A percentile compares a stretch with the other conserved stretches of the same genome.
These are phyloP conservation scores for Byssoonygena ceratinophila DNA, from an alignment of 2,329 filamentous ascomycete genomes.

Conservation along the genomic window DNA sequence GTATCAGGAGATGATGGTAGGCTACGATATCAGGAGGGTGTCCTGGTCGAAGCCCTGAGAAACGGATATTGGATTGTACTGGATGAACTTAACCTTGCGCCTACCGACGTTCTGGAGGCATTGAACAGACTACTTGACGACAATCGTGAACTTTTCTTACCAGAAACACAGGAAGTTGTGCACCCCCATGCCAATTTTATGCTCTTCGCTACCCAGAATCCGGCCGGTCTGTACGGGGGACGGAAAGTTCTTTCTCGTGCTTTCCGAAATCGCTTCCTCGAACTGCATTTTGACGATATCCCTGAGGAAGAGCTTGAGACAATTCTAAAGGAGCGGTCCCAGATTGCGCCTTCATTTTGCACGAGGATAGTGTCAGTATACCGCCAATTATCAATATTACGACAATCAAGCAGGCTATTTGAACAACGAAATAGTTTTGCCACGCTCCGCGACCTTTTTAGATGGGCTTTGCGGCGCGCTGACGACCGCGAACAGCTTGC, in stretches of 20 bases:
- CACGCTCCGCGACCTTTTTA: conserved; percentile 86
- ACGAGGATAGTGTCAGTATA: conserved; percentile 87
- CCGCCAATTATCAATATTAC: conserved; percentile 75
- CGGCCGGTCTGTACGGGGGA: conserved; percentile 87
- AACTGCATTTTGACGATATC: conserved; percentile 96
- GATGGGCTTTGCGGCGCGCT: conserved; percentile 80
- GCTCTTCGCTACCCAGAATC: conserved; percentile 96
- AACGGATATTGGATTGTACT: conserved; percentile 97
- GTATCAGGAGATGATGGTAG: conserved; percentile 75
- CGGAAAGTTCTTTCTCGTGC: conserved; percentile 86
- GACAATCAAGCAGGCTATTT: conserved; percentile 83
- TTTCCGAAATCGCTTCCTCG: conserved; percentile 92
- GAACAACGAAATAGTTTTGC: conserved; percentile 97
- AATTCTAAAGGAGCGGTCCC: conserved; percentile 78
- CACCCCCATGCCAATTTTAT: conserved; percentile 91
- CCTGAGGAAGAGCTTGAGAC: conserved; percentile 86
- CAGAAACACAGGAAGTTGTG: conserved; percentile 90
- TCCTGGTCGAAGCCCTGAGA: conserved; percentile 82
- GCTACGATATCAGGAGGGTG: conserved; percentile 81
- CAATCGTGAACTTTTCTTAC: conserved; percentile 88
- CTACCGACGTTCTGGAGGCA: conserved; percentile 92
- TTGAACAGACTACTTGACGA: conserved; percentile 92
- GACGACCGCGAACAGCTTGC: conserved; percentile 83
- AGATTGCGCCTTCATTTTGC: conserved; percentile 85
- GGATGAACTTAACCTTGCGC: conserved; percentile 92